A percentile compares a stretch with the other conserved stretches of the same genome.
Conservation (phyloP, 2,329 filamentous ascomycete species). For the Rutstroemia sp. region DNA sequence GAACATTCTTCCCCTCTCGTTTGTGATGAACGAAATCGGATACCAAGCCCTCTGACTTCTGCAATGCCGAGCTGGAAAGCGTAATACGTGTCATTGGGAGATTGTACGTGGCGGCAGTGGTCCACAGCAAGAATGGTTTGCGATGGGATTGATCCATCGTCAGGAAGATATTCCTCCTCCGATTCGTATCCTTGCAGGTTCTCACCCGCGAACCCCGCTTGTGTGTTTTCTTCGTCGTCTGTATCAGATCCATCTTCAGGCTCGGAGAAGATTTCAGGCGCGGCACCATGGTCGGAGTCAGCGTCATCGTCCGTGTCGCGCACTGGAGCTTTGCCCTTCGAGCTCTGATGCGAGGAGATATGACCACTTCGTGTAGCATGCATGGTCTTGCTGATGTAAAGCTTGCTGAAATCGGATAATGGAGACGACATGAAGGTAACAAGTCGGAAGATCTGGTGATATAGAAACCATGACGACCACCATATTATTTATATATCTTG, state of each 20-base stretch:
- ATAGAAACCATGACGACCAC: slow-evolving; percentile 16
- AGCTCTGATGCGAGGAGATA: slow-evolving; percentile 3
- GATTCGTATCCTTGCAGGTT: slow-evolving; percentile 1
- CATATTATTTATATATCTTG: slow-evolving; percentile 20
- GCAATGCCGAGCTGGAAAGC: slow-evolving; percentile 27
- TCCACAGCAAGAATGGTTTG: slow-evolving; percentile 22
- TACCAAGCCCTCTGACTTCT: slow-evolving; percentile 18
- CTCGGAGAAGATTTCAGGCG: background rate
- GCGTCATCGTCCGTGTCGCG: slow-evolving; percentile 8
- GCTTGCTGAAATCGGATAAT: slow-evolving; percentile 25
- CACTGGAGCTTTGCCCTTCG: slow-evolving; percentile 18
- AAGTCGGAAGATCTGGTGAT: slow-evolving; percentile 7
- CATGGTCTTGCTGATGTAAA: slow-evolving; percentile 25
- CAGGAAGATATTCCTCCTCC: background rate
- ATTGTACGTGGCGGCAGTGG: slow-evolving; percentile 7
- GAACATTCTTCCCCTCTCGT: slow-evolving; percentile 16
- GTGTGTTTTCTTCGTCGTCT: background rate
- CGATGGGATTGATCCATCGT: slow-evolving; percentile 8
- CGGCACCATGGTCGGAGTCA: slow-evolving; percentile 7
- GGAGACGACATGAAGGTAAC: slow-evolving; percentile 26
- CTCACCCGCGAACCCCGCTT: background rate
- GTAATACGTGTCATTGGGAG: slow-evolving; percentile 11
- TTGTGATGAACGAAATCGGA: slow-evolving; percentile 20
- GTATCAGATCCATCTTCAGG: slow-evolving; percentile 1
- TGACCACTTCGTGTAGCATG: slow-evolving; percentile 17